Evolutionary conservation across 768 basidiomycete species (phyloP), one percentile per base, ranked within the genome.

Genomic region (Nidula microcarpa): DNA sequence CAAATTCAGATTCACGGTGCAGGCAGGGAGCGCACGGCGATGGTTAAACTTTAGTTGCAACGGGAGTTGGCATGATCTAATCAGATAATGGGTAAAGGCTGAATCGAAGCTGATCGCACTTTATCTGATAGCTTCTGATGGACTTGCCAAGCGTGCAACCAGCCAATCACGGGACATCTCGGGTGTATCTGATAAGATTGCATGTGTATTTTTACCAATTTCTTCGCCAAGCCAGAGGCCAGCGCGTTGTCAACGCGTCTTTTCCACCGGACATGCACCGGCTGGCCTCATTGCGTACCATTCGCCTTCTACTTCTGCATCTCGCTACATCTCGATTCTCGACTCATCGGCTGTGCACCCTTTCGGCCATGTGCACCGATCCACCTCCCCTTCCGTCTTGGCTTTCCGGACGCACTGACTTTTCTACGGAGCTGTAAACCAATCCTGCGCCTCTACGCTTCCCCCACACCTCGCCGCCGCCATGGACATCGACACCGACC

Each of bases 161-260:
- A 51, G 55, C 63, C 61, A 63, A 64, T 65, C 53, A 60, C 61
- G 60, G 60, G 50, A 16, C 14, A 52, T 64, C 50, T 53, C 60
- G 64, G 62, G 53, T 46, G 56, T 70, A 70, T 70, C 67, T 62
- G 67, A 70, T 68, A 66, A 67, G 68, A 67, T 67, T 62, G 23
- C 44, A 46, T 46, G 44, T 46, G 44, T 18, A 46, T 46, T 46
- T 3, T 46, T 2, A 30, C 23, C 5, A 3, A 17, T 17, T 41
- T 41, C 13, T 41, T 17, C 16, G 16, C 39, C 16, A 11, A 14
- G 44, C 44, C 44, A 4, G 23, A 18, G 44, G 44, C 3, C 39
- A 41, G 16, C 2, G 39, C 39, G 39, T 41, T 16, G 3, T 5
- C 39, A 13, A 16, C 16, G 13, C 13, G 39, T 13, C 39, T 41